These are phyloP conservation scores for Ascosphaera aggregata DNA, from an alignment of 2,329 filamentous ascomycete genomes.

Conservation along the genomic window DNA sequence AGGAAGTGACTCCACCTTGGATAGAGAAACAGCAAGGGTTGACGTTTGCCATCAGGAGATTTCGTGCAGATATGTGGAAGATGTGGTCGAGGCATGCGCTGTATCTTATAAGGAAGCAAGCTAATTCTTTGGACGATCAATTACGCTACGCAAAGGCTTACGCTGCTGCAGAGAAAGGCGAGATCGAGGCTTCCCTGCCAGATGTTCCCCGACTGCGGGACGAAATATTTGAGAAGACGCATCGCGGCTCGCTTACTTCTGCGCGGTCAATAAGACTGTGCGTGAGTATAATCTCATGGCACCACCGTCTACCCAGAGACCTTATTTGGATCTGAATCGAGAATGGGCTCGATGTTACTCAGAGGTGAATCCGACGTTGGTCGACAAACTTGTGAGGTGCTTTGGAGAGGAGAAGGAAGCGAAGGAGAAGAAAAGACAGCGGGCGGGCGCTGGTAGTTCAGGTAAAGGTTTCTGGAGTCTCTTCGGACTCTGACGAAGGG, in stretches of 20 bases:
- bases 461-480: not conserved
- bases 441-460: not conserved
- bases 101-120: constrained; percentile 50
- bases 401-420: constrained; percentile 20
- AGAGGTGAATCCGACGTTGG: constrained; percentile 57
- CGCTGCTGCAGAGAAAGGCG: constrained; percentile 42
- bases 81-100: constrained; percentile 76
- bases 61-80: constrained; percentile 48
- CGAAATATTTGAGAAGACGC: constrained; percentile 27
- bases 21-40: constrained; percentile 97
- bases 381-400: constrained; percentile 48
- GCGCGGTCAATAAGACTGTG: not conserved
- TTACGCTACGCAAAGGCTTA: constrained; percentile 47
- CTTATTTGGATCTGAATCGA: constrained; percentile 62
- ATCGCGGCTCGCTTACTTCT: not conserved
- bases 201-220: not conserved
- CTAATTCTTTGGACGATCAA: constrained; percentile 52
- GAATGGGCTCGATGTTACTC: constrained; percentile 67
- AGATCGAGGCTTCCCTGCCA: constrained; percentile 8
- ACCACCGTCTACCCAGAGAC: constrained; percentile 73
- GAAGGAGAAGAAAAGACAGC: constrained; percentile 1
- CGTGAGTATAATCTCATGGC: constrained; percentile 69
- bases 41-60: constrained; percentile 40
- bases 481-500: not conserved
- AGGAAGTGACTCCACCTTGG: constrained; percentile 92